A percentile compares a stretch with the other conserved stretches of the same genome.
These are phyloP conservation scores for Protomyces arabidopsidicola DNA, from an alignment of 1,139 yeast genomes.

Conservation along the genomic window DNA sequence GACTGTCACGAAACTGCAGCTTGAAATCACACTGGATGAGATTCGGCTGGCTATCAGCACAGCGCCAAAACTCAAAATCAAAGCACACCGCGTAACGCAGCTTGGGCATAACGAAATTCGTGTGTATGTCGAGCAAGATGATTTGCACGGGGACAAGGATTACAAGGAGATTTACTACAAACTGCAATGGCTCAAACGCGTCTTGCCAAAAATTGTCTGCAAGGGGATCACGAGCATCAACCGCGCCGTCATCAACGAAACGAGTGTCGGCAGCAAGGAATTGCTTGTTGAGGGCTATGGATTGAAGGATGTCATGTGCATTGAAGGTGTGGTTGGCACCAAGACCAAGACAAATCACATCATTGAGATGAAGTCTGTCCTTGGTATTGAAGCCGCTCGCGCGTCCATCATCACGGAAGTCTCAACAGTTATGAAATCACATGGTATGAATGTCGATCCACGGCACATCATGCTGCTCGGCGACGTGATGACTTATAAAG, in stretches of 20 bases:
- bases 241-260: constrained; percentile 88
- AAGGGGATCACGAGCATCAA: constrained; percentile 87
- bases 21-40: constrained; percentile 79
- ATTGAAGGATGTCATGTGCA: constrained; percentile 89
- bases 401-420: constrained; percentile 88
- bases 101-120: constrained; percentile 65
- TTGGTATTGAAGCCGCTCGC: constrained; percentile 98
- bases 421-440: constrained; percentile 96
- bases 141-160: constrained; percentile 44
- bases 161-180: constrained; percentile 72
- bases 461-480: constrained; percentile 97
- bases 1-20: constrained; percentile 82
- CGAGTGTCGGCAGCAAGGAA: constrained; percentile 37
- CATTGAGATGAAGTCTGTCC: constrained; percentile 77
- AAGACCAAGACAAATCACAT: constrained; percentile 89
- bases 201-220: constrained; percentile 78
- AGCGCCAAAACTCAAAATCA: constrained; percentile 86
- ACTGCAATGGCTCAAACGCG: constrained; percentile 83
- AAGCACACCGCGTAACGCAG: constrained; percentile 61
- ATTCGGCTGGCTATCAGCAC: constrained; percentile 74
- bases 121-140: constrained; percentile 58
- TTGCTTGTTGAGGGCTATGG: constrained; percentile 97
- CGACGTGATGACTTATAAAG: constrained; percentile 98
- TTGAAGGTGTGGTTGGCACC: constrained; percentile 91
- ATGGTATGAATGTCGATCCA: constrained; percentile 99